Base-by-base conservation (phyloP, 2,329 filamentous ascomycete species). In the Alternaria sp. region DNA sequence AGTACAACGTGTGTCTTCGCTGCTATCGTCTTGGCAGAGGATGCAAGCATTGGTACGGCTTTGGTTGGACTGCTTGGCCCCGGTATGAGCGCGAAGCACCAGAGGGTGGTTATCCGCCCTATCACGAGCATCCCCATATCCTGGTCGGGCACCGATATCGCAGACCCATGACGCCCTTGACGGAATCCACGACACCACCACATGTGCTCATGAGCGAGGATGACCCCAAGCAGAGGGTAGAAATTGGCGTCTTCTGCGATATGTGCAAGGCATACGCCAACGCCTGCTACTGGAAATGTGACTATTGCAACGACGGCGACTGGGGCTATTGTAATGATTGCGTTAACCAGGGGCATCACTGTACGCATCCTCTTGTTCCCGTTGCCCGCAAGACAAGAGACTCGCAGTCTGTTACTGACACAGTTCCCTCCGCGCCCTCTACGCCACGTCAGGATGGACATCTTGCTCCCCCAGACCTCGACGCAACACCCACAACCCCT, bases 301-400 rank as follows among this genome's bases (percentile, higher is more conserved):
- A 91, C 63, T 79, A 86, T 25, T 98, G 95, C 81, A 97, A 97
- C 72, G 89, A 96, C 66, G 95, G 93, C 6, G 94, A 96, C 75
- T 98, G 94, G 94, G 95, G 95, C 0, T 97, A 93, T 77, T 98
- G 95, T 81, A 93, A 94, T 71, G 83, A 86, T 64, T 98, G 95
- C 69, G 93, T 97, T 28, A 94, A 95, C 63, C 89, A 90, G 77
- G 94, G 93, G 15, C 86, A 86, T 63, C 91, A 89, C 63, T 98
- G 95, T 80, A 92, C 90, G 0, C 95, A 98, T 75, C 86, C 91
- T 7, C 84, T 98, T 1, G 83, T 97, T 1, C 93, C 94, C 0
- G 83, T 97, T 47, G 87, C 89, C 1, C 90, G 93, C 69, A 84
- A 87, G 62, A 69, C 63, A 50, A 75, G 66, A 67, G 64, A 75